phyloP scores from a whole-genome alignment of 1,139 yeast species.

The Wickerhamomyces sp. region DNA sequence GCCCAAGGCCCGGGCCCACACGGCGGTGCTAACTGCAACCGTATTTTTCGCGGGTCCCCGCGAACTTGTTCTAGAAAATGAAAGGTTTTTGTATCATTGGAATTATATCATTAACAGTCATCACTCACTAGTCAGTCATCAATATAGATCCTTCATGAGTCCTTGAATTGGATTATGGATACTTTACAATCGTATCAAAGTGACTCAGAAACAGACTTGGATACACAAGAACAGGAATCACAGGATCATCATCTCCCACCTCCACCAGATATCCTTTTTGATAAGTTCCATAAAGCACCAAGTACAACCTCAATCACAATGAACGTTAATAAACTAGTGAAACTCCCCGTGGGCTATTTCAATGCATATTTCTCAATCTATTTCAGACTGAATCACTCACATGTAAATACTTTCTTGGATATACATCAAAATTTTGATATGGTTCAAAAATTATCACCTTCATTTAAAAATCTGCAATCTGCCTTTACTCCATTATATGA shows the following conservation, averaged over 20 bases:
- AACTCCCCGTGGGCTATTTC: constrained; percentile 8
- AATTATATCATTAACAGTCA: too few species aligned
- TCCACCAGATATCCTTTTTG: constrained; percentile 5
- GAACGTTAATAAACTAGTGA: constrained; percentile 2
- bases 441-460: constrained; percentile 7
- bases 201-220: constrained; percentile 7
- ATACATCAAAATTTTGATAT: constrained; percentile 4
- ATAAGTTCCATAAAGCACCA: constrained; percentile 10
- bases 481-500: constrained; percentile 6
- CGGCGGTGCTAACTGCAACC: neutral
- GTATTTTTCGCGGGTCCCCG: neutral
- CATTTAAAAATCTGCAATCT: constrained; percentile 1
- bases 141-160: neutral
- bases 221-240: neutral
- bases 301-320: constrained; percentile 2
- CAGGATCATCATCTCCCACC: constrained; percentile 1
- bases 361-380: constrained; percentile 16
- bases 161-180: constrained; percentile 2
- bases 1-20: neutral
- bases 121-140: too few species aligned
- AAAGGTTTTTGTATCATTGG: too few species aligned
- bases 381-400: constrained; percentile 8
- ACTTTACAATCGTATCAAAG: constrained; percentile 7
- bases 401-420: constrained; percentile 2
- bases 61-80: neutral